Evolutionary conservation across 1,284 basidiomycete genomes (phyloP).

Genomic region (Porphyrellus sp.): DNA sequence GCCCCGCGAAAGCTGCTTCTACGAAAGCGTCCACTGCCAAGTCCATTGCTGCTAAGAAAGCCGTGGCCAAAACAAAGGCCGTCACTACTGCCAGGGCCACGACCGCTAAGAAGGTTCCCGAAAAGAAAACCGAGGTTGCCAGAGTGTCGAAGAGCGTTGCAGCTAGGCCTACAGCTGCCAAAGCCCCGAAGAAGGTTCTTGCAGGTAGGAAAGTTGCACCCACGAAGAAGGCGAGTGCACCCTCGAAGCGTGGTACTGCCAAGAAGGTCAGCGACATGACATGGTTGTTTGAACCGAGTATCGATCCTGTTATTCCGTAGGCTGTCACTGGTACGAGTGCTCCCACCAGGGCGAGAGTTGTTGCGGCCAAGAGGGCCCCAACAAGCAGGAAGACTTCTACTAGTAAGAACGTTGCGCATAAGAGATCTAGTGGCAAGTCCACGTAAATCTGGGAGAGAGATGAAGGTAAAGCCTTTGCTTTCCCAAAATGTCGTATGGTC

Average conservation of each 20-base stretch:
- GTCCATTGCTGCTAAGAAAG: slow-evolving; percentile 19
- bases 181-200: slow-evolving; percentile 32
- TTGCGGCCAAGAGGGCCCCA: slow-evolving; percentile 35
- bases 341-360: slow-evolving; percentile 37
- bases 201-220: slow-evolving; percentile 43
- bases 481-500: not conserved
- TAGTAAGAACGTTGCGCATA: slow-evolving; percentile 29
- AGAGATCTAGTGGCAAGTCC: slow-evolving; percentile 24
- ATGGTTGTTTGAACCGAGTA: not conserved
- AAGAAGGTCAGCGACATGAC: slow-evolving; percentile 50
- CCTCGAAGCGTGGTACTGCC: slow-evolving; percentile 48
- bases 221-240: slow-evolving; percentile 47
- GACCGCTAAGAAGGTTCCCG: slow-evolving; percentile 25
- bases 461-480: slow-evolving; percentile 2
- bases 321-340: slow-evolving; percentile 46
- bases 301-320: slow-evolving; percentile 29
- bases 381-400: slow-evolving; percentile 38
- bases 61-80: slow-evolving; percentile 23
- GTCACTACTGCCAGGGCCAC: slow-evolving; percentile 22
- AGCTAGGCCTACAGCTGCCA: slow-evolving; percentile 22
- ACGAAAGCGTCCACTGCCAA: slow-evolving; percentile 21
- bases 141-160: slow-evolving; percentile 25
- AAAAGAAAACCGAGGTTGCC: slow-evolving; percentile 24
- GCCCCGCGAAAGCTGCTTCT: slow-evolving; percentile 32
- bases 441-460: slow-evolving; percentile 8